phyloP scores from a whole-genome alignment of 129 eudicot genomes.

The Pseudognaphalium luteoalbum region DNA sequence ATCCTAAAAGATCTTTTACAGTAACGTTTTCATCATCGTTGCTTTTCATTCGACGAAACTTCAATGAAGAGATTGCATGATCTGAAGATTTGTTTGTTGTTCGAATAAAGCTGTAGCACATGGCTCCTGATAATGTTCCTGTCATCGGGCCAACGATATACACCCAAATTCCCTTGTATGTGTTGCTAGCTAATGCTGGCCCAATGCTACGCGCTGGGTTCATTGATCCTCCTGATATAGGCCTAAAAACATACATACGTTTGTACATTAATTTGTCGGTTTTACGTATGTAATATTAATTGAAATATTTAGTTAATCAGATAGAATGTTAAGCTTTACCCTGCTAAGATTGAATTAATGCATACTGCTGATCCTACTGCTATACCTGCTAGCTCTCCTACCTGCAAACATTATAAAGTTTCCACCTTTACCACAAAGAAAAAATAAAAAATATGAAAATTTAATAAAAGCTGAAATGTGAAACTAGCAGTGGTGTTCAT shows the following conservation, averaged over 20 bases:
- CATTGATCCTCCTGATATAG: slow-evolving; percentile 87
- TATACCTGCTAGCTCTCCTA: slow-evolving; percentile 77
- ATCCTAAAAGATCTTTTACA: neutral
- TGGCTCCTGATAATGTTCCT: slow-evolving; percentile 58
- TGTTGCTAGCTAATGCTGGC: slow-evolving; percentile 56
- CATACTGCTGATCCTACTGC: slow-evolving; percentile 93
- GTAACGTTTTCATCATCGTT: slow-evolving; percentile 16
- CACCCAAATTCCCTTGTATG: slow-evolving; percentile 68
- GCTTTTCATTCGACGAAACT: slow-evolving; percentile 43
- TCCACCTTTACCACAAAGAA: neutral
- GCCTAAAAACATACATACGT: slow-evolving; percentile 36
- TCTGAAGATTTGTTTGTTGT: slow-evolving; percentile 37
- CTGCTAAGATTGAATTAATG: slow-evolving; percentile 80
- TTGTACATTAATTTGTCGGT: neutral
- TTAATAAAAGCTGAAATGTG: no score
- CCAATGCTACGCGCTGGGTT: slow-evolving; percentile 48
- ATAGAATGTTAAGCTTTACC: slow-evolving; percentile 38
- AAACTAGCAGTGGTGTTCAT: slow-evolving; percentile 12
- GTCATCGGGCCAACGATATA: slow-evolving; percentile 65
- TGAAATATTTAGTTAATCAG: neutral
- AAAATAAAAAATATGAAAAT: neutral
- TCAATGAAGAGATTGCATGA: slow-evolving; percentile 41
- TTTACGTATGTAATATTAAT: neutral
- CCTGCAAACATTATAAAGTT: slow-evolving; percentile 28
- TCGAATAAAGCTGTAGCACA: slow-evolving; percentile 57